These are phyloP conservation scores for Friedmanniomyces endolithicus DNA, from an alignment of 495 filamentous ascomycete genomes.

Conservation along the genomic window DNA sequence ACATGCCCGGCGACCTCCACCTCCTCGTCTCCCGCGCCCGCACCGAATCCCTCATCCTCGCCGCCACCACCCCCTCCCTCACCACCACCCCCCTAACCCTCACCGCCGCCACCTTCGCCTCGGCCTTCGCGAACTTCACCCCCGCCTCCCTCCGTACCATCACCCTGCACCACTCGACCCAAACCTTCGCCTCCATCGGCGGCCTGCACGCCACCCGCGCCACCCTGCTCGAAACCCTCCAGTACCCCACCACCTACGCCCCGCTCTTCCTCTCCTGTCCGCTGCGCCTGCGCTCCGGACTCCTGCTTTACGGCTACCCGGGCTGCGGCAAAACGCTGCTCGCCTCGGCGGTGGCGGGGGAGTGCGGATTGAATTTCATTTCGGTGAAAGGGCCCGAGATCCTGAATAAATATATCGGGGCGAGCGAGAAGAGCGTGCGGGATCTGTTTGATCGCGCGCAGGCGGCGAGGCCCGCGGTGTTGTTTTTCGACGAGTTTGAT, in stretches of 20 bases:
- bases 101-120: constrained; percentile 59
- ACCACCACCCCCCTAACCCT: constrained; percentile 35
- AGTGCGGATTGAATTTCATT: constrained; percentile 96
- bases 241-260: constrained; percentile 95
- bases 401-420: constrained; percentile 95
- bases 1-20: constrained; percentile 89
- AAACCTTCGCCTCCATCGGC: constrained; percentile 80
- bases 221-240: constrained; percentile 80
- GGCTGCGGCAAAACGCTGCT: constrained; percentile 94
- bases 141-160: constrained; percentile 90
- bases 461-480: constrained; percentile 77
- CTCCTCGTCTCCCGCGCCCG: constrained; percentile 76
- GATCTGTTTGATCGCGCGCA: constrained; percentile 88
- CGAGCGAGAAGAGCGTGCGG: constrained; percentile 84
- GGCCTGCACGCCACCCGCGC: constrained; percentile 74
- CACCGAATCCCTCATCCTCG: constrained; percentile 79
- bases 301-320: constrained; percentile 87
- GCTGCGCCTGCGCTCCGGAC: constrained; percentile 76
- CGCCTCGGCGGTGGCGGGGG: constrained; percentile 84
- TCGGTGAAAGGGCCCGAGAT: constrained; percentile 96
- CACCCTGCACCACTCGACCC: constrained; percentile 77
- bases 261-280: constrained; percentile 95
- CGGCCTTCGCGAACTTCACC: constrained; percentile 79
- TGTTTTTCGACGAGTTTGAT: constrained; percentile 99
- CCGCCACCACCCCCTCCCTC: constrained; percentile 36